Conservation (phyloP, 2,329 filamentous ascomycete species). For the Pleurostoma richardsiae region DNA sequence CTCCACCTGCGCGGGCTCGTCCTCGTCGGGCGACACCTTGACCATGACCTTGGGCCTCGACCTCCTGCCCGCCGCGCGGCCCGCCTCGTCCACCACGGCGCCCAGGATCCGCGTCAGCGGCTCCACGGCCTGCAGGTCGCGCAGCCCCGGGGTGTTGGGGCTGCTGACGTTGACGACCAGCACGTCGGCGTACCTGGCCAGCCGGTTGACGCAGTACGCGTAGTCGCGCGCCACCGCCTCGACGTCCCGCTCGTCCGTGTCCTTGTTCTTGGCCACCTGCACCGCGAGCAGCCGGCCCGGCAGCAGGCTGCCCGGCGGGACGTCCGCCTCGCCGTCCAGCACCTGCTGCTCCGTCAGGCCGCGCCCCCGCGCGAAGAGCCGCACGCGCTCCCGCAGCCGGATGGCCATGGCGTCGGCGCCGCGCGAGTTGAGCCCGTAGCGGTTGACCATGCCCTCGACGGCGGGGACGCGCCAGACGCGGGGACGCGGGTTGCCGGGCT, state of each 20-base stretch:
- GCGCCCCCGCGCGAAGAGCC: slow-evolving; percentile 66
- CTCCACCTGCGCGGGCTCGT: slow-evolving; percentile 74
- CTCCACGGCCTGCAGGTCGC: slow-evolving; percentile 78
- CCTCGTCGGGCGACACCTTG: slow-evolving; percentile 95
- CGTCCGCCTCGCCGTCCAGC: slow-evolving; percentile 64
- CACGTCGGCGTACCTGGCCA: slow-evolving; percentile 88
- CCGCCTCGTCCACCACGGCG: slow-evolving; percentile 77
- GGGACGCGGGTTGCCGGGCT: slow-evolving; percentile 81
- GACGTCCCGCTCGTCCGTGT: slow-evolving; percentile 79
- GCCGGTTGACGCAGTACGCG: slow-evolving; percentile 77
- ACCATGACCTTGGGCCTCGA: slow-evolving; percentile 86
- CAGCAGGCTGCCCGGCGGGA: slow-evolving; percentile 76
- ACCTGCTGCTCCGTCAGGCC: slow-evolving; percentile 70
- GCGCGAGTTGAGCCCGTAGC: slow-evolving; percentile 90
- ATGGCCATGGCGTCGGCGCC: slow-evolving; percentile 85
- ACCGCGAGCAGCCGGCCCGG: slow-evolving; percentile 77
- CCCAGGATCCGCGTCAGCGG: slow-evolving; percentile 76
- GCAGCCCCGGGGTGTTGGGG: slow-evolving; percentile 89
- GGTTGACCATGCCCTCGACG: slow-evolving; percentile 86
- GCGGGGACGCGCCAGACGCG: slow-evolving; percentile 82
- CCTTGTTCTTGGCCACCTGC: slow-evolving; percentile 96
- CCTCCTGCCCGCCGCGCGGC: slow-evolving; percentile 57
- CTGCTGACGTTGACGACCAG: slow-evolving; percentile 98
- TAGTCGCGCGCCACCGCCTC: slow-evolving; percentile 77
- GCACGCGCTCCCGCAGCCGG: slow-evolving; percentile 70